phyloP scores from a whole-genome alignment of 441 rosid species.

The Cnidoscolus chayamansa region DNA sequence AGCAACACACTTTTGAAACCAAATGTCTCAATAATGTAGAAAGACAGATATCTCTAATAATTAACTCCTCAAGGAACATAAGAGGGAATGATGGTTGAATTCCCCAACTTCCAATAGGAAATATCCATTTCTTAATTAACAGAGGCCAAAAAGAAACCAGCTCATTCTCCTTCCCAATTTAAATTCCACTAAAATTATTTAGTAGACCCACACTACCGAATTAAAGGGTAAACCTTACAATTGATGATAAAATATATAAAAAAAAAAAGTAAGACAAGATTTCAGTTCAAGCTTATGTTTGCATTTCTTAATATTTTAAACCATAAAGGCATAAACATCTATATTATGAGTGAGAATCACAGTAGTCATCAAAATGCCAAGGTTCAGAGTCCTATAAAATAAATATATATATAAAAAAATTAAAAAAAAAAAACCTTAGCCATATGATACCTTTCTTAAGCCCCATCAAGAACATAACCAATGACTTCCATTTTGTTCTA shows the following conservation, averaged over 20 bases:
- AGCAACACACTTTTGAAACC: not conserved
- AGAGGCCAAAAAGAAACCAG: not conserved
- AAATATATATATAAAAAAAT: not conserved
- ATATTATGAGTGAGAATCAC: not conserved
- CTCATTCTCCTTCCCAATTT: not conserved
- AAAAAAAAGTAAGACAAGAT: not conserved
- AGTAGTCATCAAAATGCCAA: not conserved
- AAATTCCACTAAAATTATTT: not conserved
- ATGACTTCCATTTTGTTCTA: not conserved
- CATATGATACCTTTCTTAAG: not conserved
- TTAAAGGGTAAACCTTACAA: not conserved
- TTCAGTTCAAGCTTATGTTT: not conserved
- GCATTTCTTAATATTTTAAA: not conserved
- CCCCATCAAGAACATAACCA: not conserved
- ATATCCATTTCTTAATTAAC: not conserved
- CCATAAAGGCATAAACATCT: not conserved
- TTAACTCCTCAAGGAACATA: not conserved
- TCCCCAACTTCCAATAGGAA: not conserved
- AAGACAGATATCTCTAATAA: not conserved
- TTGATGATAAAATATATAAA: not conserved
- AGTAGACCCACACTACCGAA: not conserved
- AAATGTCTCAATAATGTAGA: not conserved
- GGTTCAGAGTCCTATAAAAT: not conserved
- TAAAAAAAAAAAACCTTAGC: not conserved
- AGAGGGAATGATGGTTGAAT: not conserved